Conservation (phyloP, 192 early-diverging fungal species). For the Coemansia reversa region DNA sequence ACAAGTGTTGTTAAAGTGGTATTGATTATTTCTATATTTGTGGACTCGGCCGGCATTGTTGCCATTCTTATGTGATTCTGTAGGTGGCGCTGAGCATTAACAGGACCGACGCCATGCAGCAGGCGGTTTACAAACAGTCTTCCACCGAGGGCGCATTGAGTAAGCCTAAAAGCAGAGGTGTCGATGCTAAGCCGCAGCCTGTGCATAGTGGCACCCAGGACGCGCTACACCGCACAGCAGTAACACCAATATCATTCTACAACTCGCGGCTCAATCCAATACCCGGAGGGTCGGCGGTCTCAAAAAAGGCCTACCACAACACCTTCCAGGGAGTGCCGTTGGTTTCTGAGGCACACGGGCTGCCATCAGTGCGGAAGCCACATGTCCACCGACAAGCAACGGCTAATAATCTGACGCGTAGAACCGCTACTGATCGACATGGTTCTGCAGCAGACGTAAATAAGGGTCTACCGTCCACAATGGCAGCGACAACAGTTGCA, state of each 20-base stretch:
- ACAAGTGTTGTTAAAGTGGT: not conserved
- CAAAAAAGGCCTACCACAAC: slow-evolving; percentile 22
- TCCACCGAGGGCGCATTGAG: not conserved
- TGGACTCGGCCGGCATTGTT: not conserved
- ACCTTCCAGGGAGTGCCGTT: slow-evolving; percentile 41
- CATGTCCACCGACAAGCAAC: not conserved
- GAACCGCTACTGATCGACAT: not conserved
- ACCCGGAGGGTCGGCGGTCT: slow-evolving; percentile 16
- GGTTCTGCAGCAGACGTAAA: not conserved
- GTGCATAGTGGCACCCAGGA: not conserved
- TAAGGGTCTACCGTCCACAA: not conserved
- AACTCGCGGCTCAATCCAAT: slow-evolving; percentile 39
- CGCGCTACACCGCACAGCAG: slow-evolving; percentile 9
- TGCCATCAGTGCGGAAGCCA: not conserved
- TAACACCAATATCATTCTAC: slow-evolving; percentile 26
- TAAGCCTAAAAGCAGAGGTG: not conserved
- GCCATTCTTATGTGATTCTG: slow-evolving; percentile 1
- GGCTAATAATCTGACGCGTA: not conserved
- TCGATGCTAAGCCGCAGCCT: slow-evolving; percentile 9
- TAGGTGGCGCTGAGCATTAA: slow-evolving; percentile 35
- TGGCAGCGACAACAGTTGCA: not conserved
- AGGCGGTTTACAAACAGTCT: slow-evolving; percentile 1
- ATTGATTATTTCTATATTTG: slow-evolving; percentile 1
- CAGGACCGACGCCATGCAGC: slow-evolving; percentile 5
- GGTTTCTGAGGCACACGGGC: slow-evolving; percentile 6